phyloP scores from a whole-genome alignment of 345 rosid species.

The Eucalyptus marginata region DNA sequence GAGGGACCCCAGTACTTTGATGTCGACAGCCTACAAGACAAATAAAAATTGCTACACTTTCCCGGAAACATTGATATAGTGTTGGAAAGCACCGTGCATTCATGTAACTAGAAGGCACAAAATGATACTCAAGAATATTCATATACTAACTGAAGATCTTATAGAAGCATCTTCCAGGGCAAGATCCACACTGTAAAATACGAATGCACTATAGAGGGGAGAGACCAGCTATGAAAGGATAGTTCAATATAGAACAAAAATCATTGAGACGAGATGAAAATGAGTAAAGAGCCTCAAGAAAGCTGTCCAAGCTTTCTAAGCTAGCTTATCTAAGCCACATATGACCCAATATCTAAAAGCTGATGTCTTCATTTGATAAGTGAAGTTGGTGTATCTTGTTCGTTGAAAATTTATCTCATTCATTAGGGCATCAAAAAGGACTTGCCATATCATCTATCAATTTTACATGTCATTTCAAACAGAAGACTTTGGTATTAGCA shows the following conservation, averaged over 20 bases:
- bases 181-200: background rate
- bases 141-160: background rate
- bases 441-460: background rate
- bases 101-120: background rate
- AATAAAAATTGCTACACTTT: background rate
- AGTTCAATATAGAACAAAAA: background rate
- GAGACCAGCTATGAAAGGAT: background rate
- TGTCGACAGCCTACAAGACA: constrained; percentile 74
- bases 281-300: background rate
- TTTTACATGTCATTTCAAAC: background rate
- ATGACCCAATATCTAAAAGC: background rate
- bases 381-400: background rate
- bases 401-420: background rate
- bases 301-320: background rate
- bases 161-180: background rate
- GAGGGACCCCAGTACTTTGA: constrained; percentile 80
- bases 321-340: background rate
- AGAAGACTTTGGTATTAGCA: background rate
- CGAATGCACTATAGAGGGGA: background rate
- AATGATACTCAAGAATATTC: background rate
- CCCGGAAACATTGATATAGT: background rate
- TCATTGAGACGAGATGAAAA: background rate
- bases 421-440: background rate
- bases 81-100: background rate
- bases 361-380: background rate